Evolutionary conservation across 2,329 filamentous ascomycete species (phyloP), one percentile per base, ranked within the genome.

Genomic region (Septoria petroselini): DNA sequence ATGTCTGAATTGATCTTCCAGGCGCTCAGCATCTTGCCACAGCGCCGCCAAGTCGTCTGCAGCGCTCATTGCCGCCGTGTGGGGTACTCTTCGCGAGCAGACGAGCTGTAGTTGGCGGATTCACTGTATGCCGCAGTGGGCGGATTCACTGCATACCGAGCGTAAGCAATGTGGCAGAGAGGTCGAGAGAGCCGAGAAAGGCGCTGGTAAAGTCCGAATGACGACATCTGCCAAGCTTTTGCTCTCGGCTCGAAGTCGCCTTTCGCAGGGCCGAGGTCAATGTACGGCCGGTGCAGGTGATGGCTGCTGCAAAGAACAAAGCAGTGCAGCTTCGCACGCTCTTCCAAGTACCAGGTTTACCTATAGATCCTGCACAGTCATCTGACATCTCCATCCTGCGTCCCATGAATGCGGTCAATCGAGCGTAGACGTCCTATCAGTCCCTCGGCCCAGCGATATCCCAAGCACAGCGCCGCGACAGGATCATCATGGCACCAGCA

Each of bases 401-500:
- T 12, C 30, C 30, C 14, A 33, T 33, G 30, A 33, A 7, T 15
- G 14, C 30, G 30, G n/a, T 33, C 30, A 33, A 33, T 4, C 4
- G 6, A 33, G 4, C n/a, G 30, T 33, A 33, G 30, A 27, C 23
- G 5, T 9, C 30, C 30, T 33, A 33, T 33, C 30, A 15, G 14
- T 33, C 30, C 5, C 12, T 33, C 30, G 30, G 30, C 30, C 30
- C 14, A 7, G 4, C 30, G 30, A 4, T 33, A 33, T 27, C 9
- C 23, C 23, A 9, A 27, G 30, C 29, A 45, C 23, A 35, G 7
- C 42, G 31, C 27, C 9, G 21, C 19, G 33, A 9, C 23, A 27
- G 23, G 23, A 6, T 8, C 2, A 37, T 7, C 6, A 65, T 64
- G 62, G 57, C 63, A 25, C 56, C 56, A 34, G 62, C 58, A 37